Evolutionary conservation across 768 basidiomycete genomes (phyloP).

Genomic region (Rhizopogon vulgaris): DNA sequence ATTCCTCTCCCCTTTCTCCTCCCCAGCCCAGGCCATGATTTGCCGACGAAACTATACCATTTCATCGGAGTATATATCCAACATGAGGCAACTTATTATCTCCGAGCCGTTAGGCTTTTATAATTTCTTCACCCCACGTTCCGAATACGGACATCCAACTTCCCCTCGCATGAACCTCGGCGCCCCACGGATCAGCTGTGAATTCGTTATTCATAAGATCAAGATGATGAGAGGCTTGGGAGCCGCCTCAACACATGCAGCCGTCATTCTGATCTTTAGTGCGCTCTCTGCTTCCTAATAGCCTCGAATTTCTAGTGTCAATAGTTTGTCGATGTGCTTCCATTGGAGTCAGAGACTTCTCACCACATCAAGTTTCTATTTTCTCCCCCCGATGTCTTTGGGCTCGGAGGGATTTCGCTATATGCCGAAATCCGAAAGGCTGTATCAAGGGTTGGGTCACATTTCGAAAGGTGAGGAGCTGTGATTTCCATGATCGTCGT

Average conservation of each 20-base stretch:
- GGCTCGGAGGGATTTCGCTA: not conserved
- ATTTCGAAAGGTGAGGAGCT: not conserved
- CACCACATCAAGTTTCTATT: not conserved
- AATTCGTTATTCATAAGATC: not conserved
- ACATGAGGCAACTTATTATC: conserved; percentile 1
- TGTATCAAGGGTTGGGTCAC: not conserved
- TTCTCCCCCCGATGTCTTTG: too few relatives aligned
- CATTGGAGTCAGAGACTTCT: not conserved
- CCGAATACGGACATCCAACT: conserved; percentile 8
- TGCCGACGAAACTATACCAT: not conserved
- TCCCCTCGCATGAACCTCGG: conserved; percentile 2
- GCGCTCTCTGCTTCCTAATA: not conserved
- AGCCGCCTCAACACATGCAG: not conserved
- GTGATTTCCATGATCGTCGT: not conserved
- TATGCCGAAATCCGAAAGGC: not conserved
- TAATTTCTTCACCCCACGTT: conserved; percentile 16
- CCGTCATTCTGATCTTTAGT: not conserved
- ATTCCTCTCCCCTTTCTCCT: not conserved
- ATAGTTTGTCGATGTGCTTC: not conserved
- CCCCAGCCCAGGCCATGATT: not conserved
- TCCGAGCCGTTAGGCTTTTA: conserved; percentile 17
- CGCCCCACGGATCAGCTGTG: not conserved
- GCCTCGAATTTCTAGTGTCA: not conserved
- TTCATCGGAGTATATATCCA: not conserved
- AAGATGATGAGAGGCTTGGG: not conserved